Evolutionary conservation across 208 protist genomes (phyloP).

Genomic region (Balamuthia mandrillaris): DNA sequence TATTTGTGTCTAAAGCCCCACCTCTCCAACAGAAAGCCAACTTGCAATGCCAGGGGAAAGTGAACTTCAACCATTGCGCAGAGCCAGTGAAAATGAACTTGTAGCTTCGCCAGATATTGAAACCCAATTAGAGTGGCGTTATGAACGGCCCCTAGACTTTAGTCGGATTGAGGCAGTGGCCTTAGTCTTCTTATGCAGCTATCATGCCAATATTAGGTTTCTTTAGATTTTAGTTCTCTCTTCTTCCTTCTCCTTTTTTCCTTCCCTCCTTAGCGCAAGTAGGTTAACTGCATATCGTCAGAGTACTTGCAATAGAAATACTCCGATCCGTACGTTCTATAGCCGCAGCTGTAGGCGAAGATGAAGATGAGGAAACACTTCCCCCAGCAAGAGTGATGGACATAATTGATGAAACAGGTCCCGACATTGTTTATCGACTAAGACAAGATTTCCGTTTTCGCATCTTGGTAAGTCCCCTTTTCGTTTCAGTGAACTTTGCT

Average conservation of each 20-base stretch:
- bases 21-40: too few species aligned
- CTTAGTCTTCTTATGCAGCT: background rate
- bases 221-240: background rate
- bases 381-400: slow-evolving; percentile 8
- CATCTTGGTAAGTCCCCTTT: background rate
- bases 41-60: too few species aligned
- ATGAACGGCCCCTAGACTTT: too few species aligned
- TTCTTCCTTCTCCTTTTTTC: background rate
- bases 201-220: background rate
- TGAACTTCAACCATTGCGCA: too few species aligned
- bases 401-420: slow-evolving; percentile 23
- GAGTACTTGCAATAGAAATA: slow-evolving; percentile 6
- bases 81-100: too few species aligned
- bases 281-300: too few species aligned
- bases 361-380: background rate
- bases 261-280: too few species aligned
- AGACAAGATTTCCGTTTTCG: slow-evolving; percentile 18
- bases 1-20: too few species aligned
- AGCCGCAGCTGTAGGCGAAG: background rate
- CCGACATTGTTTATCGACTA: background rate
- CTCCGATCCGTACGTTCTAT: slow-evolving; percentile 22
- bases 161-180: slow-evolving; percentile 10
- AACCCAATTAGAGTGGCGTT: too few species aligned
- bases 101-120: too few species aligned
- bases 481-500: background rate